Conservation (phyloP, 2,329 filamentous ascomycete species). For the Exophiala phaeomuriformis region DNA sequence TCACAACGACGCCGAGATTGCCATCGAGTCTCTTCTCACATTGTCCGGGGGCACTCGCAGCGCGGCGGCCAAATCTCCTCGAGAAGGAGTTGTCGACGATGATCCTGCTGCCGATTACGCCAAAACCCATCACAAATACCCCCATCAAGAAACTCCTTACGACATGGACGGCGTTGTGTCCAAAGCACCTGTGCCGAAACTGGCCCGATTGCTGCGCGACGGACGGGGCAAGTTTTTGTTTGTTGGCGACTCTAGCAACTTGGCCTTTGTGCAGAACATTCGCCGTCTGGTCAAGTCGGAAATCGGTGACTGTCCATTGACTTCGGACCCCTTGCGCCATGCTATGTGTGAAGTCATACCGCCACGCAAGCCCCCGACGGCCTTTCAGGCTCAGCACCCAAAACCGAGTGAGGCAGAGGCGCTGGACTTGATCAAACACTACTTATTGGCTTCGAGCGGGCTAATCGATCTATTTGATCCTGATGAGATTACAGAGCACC, state of each 20-base stretch:
- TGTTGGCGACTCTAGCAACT: conserved; percentile 47
- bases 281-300: conserved; percentile 44
- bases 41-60: conserved; percentile 25
- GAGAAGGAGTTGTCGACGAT: conserved; percentile 13
- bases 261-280: conserved; percentile 48
- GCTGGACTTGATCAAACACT: conserved; percentile 37
- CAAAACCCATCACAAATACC: conserved; percentile 7
- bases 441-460: conserved; percentile 42
- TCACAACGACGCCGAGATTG: conserved; percentile 26
- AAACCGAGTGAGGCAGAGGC: conserved; percentile 37
- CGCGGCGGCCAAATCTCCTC: conserved; percentile 22
- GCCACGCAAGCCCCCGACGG: conserved; percentile 15
- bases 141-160: conserved; percentile 13
- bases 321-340: conserved; percentile 37
- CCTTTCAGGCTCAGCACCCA: conserved; percentile 14
- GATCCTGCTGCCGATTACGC: background rate
- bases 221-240: conserved; percentile 50
- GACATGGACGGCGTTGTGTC: conserved; percentile 9
- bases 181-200: conserved; percentile 35
- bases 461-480: conserved; percentile 45
- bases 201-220: conserved; percentile 44
- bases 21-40: conserved; percentile 27
- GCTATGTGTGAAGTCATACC: conserved; percentile 35
- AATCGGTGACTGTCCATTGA: conserved; percentile 38
- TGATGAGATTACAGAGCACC: conserved; percentile 37